These are phyloP conservation scores for Lagenidium sp. DNA, from an alignment of 352 stramenopile species.

Conservation along the genomic window DNA sequence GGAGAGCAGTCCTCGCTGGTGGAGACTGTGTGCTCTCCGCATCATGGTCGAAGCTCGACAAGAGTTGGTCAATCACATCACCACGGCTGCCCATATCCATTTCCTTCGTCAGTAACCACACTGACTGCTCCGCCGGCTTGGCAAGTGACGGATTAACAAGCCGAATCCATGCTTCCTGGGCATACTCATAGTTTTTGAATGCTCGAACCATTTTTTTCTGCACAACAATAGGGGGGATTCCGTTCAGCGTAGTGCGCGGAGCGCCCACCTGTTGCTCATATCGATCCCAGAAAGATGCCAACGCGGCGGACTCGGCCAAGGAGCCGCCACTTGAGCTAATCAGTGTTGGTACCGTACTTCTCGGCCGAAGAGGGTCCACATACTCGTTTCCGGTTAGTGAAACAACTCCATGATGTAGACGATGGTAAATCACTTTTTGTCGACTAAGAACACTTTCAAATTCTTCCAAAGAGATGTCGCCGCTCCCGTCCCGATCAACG, in stretches of 20 bases:
- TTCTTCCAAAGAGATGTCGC: constrained; percentile 79
- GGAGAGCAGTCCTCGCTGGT: constrained; percentile 11
- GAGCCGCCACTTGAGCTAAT: too few species aligned
- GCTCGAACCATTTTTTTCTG: constrained; percentile 84
- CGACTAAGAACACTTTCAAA: constrained; percentile 64
- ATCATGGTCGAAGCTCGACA: constrained; percentile 48
- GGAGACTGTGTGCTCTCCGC: not conserved
- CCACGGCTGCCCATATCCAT: constrained; percentile 70
- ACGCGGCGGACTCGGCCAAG: constrained; percentile 44
- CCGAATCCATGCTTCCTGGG: constrained; percentile 76
- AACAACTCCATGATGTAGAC: constrained; percentile 49
- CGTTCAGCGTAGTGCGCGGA: constrained; percentile 45
- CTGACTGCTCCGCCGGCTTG: constrained; percentile 54
- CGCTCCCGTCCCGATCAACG: constrained; percentile 72
- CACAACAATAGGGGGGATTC: constrained; percentile 34
- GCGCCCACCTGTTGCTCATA: constrained; percentile 67
- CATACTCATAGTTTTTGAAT: constrained; percentile 85
- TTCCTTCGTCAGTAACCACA: constrained; percentile 72
- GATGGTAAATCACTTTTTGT: constrained; percentile 61
- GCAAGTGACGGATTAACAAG: constrained; percentile 69
- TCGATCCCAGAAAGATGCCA: constrained; percentile 61
- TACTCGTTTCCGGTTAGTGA: constrained; percentile 74
- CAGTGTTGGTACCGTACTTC: constrained; percentile 61
- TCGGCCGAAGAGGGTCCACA: constrained; percentile 44
- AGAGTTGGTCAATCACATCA: constrained; percentile 67